Evolutionary conservation across 768 basidiomycete genomes (phyloP), one percentile per base, ranked within the genome.

Genomic region (Naganishia onofrii): DNA sequence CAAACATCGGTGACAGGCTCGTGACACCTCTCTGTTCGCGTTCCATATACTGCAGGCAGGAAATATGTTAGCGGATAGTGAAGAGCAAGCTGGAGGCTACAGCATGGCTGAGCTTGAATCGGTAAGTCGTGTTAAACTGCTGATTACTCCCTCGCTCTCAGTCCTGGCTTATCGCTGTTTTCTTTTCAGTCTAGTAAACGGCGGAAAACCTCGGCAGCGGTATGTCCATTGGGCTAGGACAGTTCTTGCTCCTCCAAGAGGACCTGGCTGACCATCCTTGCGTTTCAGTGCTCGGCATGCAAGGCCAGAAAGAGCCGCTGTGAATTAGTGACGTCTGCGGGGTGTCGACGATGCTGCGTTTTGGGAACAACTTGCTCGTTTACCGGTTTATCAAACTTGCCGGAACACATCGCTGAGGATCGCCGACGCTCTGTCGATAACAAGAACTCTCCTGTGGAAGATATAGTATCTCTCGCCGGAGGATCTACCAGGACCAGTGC

Each of bases 281-380:
- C n/a, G 6, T 3, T 6, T 23, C 34, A 58, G 57, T 58, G 57
- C 23, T 36, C 57, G 2, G 31, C 57, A 3, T 58, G 57, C 34
- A 58, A 58, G 57, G 31, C 57, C 12, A 31, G 57, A 23, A 58
- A 58, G 34, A 3, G 3, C 8, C 34, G 57, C 2, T 58, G 57
- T 23, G 57, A 58, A 38, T 34, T 58, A 8, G 57, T 58, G 6
- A 58, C 57, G 2, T 3, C 57, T 4, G 34, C 57, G 9, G 57
- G 57, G 42, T 58, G 57, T n/a, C 57, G 57, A 34, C 57, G 57
- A 34, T 58, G 57, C 34, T 58, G 57, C n/a, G 57, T 58, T 21
- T 34, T 58, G 3, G 57, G 57, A 32, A 58, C 57, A 21, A 38
- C 7, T 8, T 58, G 57, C 34, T 58, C 57, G 13, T 58, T 58